Evolutionary conservation across 495 filamentous ascomycete genomes (phyloP).

Genomic region (Penicillium cataractarum): DNA sequence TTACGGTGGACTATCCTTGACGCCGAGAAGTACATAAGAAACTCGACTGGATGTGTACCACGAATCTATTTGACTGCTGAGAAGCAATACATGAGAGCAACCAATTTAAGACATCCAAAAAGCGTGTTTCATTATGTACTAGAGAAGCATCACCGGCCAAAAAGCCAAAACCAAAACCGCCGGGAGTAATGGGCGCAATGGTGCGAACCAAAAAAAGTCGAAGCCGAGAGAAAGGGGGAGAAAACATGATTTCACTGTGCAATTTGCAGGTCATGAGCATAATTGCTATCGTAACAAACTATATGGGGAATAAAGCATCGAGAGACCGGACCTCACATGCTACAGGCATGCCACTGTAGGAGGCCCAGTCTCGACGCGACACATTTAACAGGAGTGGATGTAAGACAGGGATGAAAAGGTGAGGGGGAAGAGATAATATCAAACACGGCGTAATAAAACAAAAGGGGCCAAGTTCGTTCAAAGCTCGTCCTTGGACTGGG

Average conservation of each 20-base stretch:
- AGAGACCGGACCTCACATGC: slow-evolving; percentile 21
- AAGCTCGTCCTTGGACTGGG: slow-evolving; percentile 59
- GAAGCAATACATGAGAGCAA: too few species aligned
- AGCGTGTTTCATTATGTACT: slow-evolving; percentile 26
- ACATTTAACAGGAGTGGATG: slow-evolving; percentile 10
- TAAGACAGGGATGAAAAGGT: slow-evolving; percentile 5
- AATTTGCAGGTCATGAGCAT: slow-evolving; percentile 31
- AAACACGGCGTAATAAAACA: slow-evolving; percentile 15
- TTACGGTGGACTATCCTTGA: neutral
- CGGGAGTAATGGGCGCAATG: slow-evolving; percentile 8
- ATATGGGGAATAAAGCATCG: slow-evolving; percentile 46
- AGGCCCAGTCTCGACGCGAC: slow-evolving; percentile 11
- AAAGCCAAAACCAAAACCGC: slow-evolving; percentile 6
- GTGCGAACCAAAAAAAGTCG: slow-evolving; percentile 4
- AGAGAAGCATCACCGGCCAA: slow-evolving; percentile 14
- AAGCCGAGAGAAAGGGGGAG: slow-evolving; percentile 9
- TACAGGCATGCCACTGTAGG: slow-evolving; percentile 13
- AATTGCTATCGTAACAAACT: slow-evolving; percentile 41
- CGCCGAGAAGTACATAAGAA: too few species aligned
- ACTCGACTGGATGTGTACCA: too few species aligned
- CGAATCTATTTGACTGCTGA: too few species aligned
- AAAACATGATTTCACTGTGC: slow-evolving; percentile 22
- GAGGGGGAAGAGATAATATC: slow-evolving; percentile 2
- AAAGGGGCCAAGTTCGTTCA: slow-evolving; percentile 33
- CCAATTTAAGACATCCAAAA: slow-evolving; percentile 10